phyloP scores from a whole-genome alignment of 2,329 filamentous ascomycete genomes.

The Pseudovirgaria hyperparasitica region DNA sequence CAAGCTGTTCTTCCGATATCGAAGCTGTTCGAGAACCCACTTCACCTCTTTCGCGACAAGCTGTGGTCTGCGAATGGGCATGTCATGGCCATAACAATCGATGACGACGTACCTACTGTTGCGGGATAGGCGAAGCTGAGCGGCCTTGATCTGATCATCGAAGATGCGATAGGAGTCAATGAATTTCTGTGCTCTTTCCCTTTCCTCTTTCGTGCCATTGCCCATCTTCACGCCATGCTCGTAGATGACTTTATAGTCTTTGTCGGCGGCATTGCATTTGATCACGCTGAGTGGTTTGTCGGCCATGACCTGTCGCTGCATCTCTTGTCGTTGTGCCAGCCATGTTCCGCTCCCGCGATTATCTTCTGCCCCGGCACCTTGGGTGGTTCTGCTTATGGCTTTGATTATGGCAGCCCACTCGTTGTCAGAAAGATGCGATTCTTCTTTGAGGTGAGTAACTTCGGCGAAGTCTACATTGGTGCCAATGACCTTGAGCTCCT shows the following conservation, averaged over 20 bases:
- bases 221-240: conserved; percentile 4
- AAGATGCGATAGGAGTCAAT: conserved; percentile 3
- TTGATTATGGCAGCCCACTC: conserved; percentile 5
- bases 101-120: conserved; percentile 1
- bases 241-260: conserved; percentile 5
- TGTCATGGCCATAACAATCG: conserved; percentile 4
- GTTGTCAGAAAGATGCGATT: conserved; percentile 5
- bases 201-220: conserved; percentile 4
- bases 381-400: background rate
- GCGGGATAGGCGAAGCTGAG: conserved; percentile 3
- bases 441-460: conserved; percentile 4
- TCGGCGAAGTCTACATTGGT: conserved; percentile 5
- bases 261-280: conserved; percentile 1
- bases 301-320: conserved; percentile 4
- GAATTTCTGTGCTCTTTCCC: conserved; percentile 3
- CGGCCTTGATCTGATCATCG: conserved; percentile 4
- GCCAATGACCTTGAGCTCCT: conserved; percentile 2
- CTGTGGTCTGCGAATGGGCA: conserved; percentile 3
- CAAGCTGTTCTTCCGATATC: too few species aligned
- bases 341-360: conserved; percentile 5
- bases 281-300: conserved; percentile 5
- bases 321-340: conserved; percentile 3
- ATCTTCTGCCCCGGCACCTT: conserved; percentile 1
- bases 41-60: conserved; percentile 3
- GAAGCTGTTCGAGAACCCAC: conserved; percentile 16